Evolutionary conservation across 495 filamentous ascomycete species (phyloP).

Genomic region (Podospora bellae-mahoneyi): DNA sequence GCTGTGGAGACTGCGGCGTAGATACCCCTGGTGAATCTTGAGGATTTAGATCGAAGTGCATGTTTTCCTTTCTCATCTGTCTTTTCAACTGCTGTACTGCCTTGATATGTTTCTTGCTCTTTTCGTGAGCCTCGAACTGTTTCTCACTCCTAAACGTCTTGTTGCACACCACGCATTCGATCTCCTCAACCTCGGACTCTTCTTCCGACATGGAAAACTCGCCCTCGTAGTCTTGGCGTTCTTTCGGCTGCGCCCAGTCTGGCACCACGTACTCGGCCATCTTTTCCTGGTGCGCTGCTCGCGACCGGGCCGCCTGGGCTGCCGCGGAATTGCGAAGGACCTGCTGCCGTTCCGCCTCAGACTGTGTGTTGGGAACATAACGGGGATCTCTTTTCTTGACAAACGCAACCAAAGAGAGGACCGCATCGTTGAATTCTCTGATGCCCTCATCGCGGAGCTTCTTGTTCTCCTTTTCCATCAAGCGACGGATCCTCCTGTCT

Average conservation of each 20-base stretch:
- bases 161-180: slow-evolving; percentile 87
- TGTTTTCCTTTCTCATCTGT: slow-evolving; percentile 79
- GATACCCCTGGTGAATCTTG: slow-evolving; percentile 25
- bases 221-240: slow-evolving; percentile 38
- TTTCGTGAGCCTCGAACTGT: slow-evolving; percentile 90
- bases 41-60: slow-evolving; percentile 51
- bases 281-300: slow-evolving; percentile 76
- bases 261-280: slow-evolving; percentile 61
- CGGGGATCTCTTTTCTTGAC: slow-evolving; percentile 91
- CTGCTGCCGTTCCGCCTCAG: slow-evolving; percentile 76
- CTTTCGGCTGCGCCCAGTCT: slow-evolving; percentile 68
- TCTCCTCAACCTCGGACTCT: slow-evolving; percentile 58
- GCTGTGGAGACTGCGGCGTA: slow-evolving; percentile 42
- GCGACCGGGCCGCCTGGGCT: slow-evolving; percentile 78
- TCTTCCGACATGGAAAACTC: slow-evolving; percentile 50
- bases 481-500: slow-evolving; percentile 73
- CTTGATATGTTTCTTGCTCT: slow-evolving; percentile 92
- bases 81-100: slow-evolving; percentile 71
- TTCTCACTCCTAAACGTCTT: slow-evolving; percentile 94
- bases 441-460: slow-evolving; percentile 76
- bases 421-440: slow-evolving; percentile 88
- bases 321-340: slow-evolving; percentile 71
- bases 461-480: slow-evolving; percentile 96
- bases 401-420: slow-evolving; percentile 81
- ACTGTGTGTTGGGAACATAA: slow-evolving; percentile 63